phyloP scores from a whole-genome alignment of 202 grass and related monocot species.

The Zoysia matrella region DNA sequence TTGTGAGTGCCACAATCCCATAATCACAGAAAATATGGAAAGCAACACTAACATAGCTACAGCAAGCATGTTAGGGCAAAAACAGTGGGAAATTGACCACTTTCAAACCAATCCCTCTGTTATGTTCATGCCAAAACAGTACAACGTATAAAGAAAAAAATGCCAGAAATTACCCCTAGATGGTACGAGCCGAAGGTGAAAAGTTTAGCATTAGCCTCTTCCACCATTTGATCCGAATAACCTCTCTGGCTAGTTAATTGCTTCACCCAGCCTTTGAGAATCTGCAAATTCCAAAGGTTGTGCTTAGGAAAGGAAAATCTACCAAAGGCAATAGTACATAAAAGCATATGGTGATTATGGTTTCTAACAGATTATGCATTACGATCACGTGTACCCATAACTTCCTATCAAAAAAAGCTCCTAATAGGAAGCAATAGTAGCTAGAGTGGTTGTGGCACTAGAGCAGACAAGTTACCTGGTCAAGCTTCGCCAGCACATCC shows the following conservation, averaged over 20 bases:
- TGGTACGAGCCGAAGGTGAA: constrained; percentile 95
- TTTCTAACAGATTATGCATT: neutral
- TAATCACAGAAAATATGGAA: neutral
- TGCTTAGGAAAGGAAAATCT: neutral
- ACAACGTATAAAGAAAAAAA: neutral
- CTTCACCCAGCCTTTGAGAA: constrained; percentile 93
- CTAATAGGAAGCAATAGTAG: neutral
- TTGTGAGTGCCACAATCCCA: neutral
- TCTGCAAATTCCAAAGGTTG: constrained; percentile 46
- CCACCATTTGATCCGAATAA: constrained; percentile 90
- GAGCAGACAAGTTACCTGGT: constrained; percentile 52
- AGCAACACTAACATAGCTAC: neutral
- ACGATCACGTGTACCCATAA: neutral
- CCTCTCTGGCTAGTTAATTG: constrained; percentile 90
- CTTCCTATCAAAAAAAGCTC: too few relatives aligned
- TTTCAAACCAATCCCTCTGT: neutral
- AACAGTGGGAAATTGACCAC: neutral
- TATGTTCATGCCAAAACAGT: neutral
- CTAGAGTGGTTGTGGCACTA: neutral
- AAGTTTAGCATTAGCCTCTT: constrained; percentile 90
- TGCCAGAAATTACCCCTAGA: constrained; percentile 68
- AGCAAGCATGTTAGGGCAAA: neutral
- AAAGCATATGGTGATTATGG: neutral
- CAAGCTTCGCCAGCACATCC: constrained; percentile 79
- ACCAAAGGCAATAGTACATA: neutral